phyloP scores from a whole-genome alignment of 2,329 filamentous ascomycete species.

The Colletotrichum higginsianum region DNA sequence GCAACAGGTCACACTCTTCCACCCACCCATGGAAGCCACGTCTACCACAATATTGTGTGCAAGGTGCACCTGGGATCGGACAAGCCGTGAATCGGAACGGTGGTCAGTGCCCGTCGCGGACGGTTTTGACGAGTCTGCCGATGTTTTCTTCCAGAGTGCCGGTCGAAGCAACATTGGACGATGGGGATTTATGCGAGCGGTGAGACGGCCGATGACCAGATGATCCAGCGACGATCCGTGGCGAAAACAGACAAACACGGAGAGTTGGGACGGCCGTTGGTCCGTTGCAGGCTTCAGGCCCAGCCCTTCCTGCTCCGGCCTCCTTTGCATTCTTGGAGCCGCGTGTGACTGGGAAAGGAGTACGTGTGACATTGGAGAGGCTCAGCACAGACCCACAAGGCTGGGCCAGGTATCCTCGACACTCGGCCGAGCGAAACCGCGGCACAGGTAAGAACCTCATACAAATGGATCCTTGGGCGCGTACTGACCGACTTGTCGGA shows the following conservation, averaged over 20 bases:
- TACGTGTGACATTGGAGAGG: not conserved
- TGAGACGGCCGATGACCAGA: constrained; percentile 36
- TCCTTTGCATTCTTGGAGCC: constrained; percentile 6
- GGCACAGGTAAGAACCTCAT: not conserved
- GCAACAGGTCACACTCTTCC: not conserved
- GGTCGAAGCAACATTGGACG: constrained; percentile 27
- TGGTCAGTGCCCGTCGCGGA: constrained; percentile 34
- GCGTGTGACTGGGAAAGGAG: constrained; percentile 17
- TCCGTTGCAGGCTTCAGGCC: not conserved
- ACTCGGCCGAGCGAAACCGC: constrained; percentile 13
- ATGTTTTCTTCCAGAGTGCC: constrained; percentile 20
- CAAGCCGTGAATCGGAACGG: constrained; percentile 37
- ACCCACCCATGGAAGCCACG: not conserved
- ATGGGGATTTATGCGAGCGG: constrained; percentile 27
- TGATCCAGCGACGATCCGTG: constrained; percentile 32
- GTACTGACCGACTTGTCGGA: not conserved
- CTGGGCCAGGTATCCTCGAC: constrained; percentile 15
- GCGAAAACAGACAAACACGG: constrained; percentile 9
- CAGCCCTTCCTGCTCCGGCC: constrained; percentile 6
- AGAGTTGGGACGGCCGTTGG: constrained; percentile 18
- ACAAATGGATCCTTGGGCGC: not conserved
- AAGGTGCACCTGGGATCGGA: constrained; percentile 29
- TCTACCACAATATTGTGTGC: constrained; percentile 17
- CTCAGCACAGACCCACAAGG: constrained; percentile 34
- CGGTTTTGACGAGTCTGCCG: constrained; percentile 28